Conservation (phyloP, 306 rosid genomes). For the Geum urbanum region DNA sequence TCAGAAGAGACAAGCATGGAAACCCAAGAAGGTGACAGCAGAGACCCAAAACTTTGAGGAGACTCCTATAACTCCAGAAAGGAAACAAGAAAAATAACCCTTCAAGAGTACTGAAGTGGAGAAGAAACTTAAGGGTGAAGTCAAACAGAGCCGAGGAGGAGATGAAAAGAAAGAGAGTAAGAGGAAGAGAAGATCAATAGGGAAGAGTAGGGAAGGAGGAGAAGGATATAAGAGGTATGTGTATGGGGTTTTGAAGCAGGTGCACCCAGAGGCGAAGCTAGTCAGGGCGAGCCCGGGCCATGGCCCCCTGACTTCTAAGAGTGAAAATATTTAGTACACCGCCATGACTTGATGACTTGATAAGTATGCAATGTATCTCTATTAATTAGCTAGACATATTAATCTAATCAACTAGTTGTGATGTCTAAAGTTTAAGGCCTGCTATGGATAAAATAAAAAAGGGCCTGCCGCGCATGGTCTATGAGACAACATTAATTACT, state of each 20-base stretch:
- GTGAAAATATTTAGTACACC: no score
- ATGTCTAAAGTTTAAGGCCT: no score
- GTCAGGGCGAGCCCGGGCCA: no score
- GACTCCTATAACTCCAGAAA: background rate
- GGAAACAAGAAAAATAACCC: background rate
- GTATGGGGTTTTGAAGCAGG: slow-evolving; percentile 60
- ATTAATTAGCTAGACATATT: no score
- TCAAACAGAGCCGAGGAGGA: background rate
- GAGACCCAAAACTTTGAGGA: slow-evolving; percentile 9
- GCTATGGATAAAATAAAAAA: no score
- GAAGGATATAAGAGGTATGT: slow-evolving; percentile 68
- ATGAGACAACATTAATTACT: no score
- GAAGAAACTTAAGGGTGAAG: slow-evolving; percentile 3
- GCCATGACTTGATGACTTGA: no score
- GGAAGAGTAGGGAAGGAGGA: slow-evolving; percentile 7
- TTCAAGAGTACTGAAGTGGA: background rate
- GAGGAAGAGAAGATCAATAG: slow-evolving; percentile 19
- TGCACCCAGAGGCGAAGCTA: slow-evolving; percentile 19
- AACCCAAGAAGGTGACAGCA: background rate
- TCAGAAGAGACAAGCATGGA: background rate
- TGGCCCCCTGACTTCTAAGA: no score
- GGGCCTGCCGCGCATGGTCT: no score
- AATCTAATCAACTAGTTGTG: no score
- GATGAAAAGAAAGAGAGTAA: slow-evolving; percentile 11
- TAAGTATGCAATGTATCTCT: no score